Percentiles rank a stretch among this genome's conserved stretches.
These are phyloP conservation scores for Pezicula radicicola DNA, from an alignment of 2,329 filamentous ascomycete species.

Conservation along the genomic window DNA sequence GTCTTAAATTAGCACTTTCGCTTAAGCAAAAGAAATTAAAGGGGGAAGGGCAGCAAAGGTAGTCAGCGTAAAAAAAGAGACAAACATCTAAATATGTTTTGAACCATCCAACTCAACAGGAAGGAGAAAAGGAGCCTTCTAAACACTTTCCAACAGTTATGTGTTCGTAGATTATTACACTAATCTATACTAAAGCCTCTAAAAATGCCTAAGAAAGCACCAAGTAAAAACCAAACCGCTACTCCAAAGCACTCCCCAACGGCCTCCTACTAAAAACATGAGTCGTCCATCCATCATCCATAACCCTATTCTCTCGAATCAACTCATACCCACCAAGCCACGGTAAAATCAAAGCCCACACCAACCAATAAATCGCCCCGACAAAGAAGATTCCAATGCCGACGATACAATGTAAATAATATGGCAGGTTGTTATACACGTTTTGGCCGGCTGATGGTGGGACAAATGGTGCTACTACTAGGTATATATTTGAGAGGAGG, in stretches of 20 bases:
- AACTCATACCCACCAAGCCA: constrained; percentile 52
- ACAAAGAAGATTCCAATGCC: constrained; percentile 51
- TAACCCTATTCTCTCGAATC: constrained; percentile 49
- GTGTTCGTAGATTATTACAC: no score
- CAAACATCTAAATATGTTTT: no score
- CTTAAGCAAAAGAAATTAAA: no score
- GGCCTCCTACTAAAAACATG: constrained; percentile 41
- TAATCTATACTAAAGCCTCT: no score
- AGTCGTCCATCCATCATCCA: constrained; percentile 62
- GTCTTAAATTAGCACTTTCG: no score
- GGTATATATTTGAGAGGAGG: constrained; percentile 57
- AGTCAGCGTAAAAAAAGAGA: no score
- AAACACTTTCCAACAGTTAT: no score
- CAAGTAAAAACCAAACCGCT: no score
- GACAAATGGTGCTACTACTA: constrained; percentile 57
- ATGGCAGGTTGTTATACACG: constrained; percentile 51
- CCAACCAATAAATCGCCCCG: constrained; percentile 52
- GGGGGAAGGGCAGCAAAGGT: no score
- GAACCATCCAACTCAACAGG: no score
- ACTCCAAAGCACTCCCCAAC: not conserved
- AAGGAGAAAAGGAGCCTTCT: no score
- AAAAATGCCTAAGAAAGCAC: no score
- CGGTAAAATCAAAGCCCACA: constrained; percentile 52
- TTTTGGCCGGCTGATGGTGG: constrained; percentile 49
- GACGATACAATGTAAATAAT: constrained; percentile 56